These are phyloP conservation scores for Globisporangium solare DNA, from an alignment of 352 stramenopile species.

Conservation along the genomic window DNA sequence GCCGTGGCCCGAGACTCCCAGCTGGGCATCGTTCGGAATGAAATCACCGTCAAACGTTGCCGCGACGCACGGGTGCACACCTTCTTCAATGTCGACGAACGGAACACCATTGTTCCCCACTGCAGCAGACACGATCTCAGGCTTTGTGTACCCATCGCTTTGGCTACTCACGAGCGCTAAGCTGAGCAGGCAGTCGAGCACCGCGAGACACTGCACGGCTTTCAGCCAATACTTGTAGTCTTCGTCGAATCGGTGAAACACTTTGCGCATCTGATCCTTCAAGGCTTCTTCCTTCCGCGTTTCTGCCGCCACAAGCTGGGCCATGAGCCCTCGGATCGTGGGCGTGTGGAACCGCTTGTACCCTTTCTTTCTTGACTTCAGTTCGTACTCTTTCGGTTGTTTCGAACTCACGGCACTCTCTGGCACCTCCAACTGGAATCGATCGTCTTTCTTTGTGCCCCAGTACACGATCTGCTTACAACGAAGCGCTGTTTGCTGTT, in stretches of 20 bases:
- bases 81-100: slow-evolving; percentile 91
- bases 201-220: slow-evolving; percentile 87
- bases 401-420: slow-evolving; percentile 68
- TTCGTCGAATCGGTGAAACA: slow-evolving; percentile 98
- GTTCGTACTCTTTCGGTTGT: slow-evolving; percentile 93
- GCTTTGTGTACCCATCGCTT: slow-evolving; percentile 90
- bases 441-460: slow-evolving; percentile 92
- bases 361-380: slow-evolving; percentile 93
- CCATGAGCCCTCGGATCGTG: slow-evolving; percentile 77
- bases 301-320: slow-evolving; percentile 72
- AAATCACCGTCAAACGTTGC: slow-evolving; percentile 87
- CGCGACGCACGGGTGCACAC: slow-evolving; percentile 93
- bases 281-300: slow-evolving; percentile 74
- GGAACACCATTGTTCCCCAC: slow-evolving; percentile 40
- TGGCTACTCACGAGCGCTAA: slow-evolving; percentile 92
- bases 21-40: slow-evolving; percentile 95
- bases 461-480: slow-evolving; percentile 92
- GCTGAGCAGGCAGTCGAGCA: slow-evolving; percentile 95
- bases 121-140: slow-evolving; percentile 81
- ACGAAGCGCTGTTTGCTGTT: slow-evolving; percentile 68
- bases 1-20: slow-evolving; percentile 72
- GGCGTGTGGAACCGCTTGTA: slow-evolving; percentile 91
- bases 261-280: slow-evolving; percentile 84
- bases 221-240: slow-evolving; percentile 92
- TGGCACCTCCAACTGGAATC: slow-evolving; percentile 92